Base-by-base conservation (phyloP, 352 stramenopile genomes). In the Pythium aphanidermatum region DNA sequence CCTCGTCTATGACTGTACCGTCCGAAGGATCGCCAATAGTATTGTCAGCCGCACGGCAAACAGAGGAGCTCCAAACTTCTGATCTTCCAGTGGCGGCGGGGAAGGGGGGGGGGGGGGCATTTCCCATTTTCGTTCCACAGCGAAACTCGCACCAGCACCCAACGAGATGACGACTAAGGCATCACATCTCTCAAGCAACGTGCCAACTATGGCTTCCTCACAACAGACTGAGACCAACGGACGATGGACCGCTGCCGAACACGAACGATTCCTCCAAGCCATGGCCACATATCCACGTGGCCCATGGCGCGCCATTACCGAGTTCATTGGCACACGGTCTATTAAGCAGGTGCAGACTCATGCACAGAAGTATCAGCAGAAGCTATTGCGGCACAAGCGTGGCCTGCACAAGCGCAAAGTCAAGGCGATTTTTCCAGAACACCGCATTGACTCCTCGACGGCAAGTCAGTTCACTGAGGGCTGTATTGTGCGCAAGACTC, bases 291-390 rank as follows among this genome's bases (percentile, higher is more conserved):
- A 80, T 52, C 73, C 73, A 2, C 70, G 66, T 23, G 72, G 74
- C n/a, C 72, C 74, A 29, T 89, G 76, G 76, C 71, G 66, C 38
- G 68, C 64, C n/a, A 86, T 89, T 41, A 74, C 76, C 3, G 67
- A 60, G 26, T 69, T 76, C 58, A 76, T 89, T n/a, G 71, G 72
- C 40, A 85, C 76, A 51, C 70, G 73, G 19, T 80, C 73, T 12
- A 83, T 85, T 51, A 82, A 81, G 53, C 75, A 87, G 46, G 69
- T 85, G 46, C 75, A 83, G 56, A 85, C 75, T 5, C 75, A 87
- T 35, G 75, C 75, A 27, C 75, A 87, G 40, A 87, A 87, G 58
- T 87, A 85, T 55, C 71, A 80, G 45, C 71, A 88, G 50, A 88
- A 88, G 60, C 78, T 88, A 29, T 72, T 79, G 54, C 74, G 74